Evolutionary conservation across 345 rosid genomes (phyloP).

Genomic region (Salix brachista): DNA sequence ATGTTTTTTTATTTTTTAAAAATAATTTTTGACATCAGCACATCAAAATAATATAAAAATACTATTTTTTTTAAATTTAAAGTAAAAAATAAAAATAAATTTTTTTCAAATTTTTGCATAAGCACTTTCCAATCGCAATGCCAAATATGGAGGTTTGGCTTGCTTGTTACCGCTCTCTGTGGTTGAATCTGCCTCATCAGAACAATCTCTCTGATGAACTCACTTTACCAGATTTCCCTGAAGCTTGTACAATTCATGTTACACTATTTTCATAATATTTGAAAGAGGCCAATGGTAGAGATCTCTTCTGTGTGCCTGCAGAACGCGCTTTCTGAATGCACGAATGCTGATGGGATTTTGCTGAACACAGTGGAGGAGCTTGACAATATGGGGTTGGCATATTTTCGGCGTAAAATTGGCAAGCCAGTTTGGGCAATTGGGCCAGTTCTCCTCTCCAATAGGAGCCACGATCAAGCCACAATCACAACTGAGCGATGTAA

Average conservation of each 20-base stretch:
- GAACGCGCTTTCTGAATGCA: conserved; percentile 41
- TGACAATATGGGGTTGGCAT: conserved; percentile 45
- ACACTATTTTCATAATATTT: conserved; percentile 44
- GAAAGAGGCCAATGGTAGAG: conserved; percentile 46
- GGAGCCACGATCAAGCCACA: conserved; percentile 14
- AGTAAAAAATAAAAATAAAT: no score
- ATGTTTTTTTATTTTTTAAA: no score
- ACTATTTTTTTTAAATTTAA: no score
- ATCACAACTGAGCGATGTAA: conserved; percentile 22
- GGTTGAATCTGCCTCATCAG: conserved; percentile 45
- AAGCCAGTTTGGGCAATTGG: conserved; percentile 55
- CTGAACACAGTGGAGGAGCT: conserved; percentile 61
- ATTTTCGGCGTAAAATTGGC: conserved; percentile 43
- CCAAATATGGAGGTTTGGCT: conserved; percentile 42
- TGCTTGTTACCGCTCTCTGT: conserved; percentile 57
- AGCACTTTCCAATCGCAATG: no score
- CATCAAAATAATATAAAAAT: no score
- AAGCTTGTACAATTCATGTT: conserved; percentile 42
- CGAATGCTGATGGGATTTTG: conserved; percentile 46
- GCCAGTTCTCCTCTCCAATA: conserved; percentile 45
- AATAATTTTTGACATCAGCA: no score
- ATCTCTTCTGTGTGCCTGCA: conserved; percentile 43
- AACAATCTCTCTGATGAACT: conserved; percentile 31
- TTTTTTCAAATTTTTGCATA: no score
- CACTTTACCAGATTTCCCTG: conserved; percentile 47